Evolutionary conservation across 163 green algal genomes (phyloP), one percentile per base, ranked within the genome.

Genomic region (Chlamydomonas reinhardtii): DNA sequence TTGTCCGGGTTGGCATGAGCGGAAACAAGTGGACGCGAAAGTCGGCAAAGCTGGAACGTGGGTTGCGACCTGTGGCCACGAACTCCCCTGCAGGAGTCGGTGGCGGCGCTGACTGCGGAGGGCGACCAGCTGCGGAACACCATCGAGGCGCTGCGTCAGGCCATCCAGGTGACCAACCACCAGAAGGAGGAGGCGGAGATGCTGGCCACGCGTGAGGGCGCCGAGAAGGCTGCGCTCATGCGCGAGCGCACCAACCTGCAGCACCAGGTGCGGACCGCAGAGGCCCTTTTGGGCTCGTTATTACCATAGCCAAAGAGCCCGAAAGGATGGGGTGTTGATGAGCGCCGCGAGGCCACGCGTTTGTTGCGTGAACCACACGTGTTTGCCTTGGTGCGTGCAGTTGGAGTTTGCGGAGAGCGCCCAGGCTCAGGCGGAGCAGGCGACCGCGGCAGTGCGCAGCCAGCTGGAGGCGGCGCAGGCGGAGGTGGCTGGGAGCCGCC

Each of bases 171-270:
- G 8, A 29, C 74, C 0, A 71, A 85, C 16, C 37, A 8, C 0
- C 65, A 86, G 32, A 85, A 86, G 72, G 85, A 89, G 34, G 54
- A 22, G 2, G 39, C 73, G 37, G 81, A 88, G 76, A 61, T n/a
- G 20, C 39, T 48, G 37, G 34, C 20, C 20, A 64, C 74, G 22
- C 54, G 54, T 1, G 32, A 68, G 73, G 39, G 29, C 71, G 39
- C 11, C 14, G 82, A 89, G 75, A 48, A 66, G 22, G 35, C 29
- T 0, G 48, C 54, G n/a, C 73, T 88, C 11, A 37, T 68, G 71
- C 80, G 83, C 4, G 85, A 92, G 69, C 25, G 31, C 32, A 86
- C 79, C 32, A 90, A 94, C 71, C 70, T 91, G 31, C 69, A 84
- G 56, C 70, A 91, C 76, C 86, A 93, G 86, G 86, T 91, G 65